Evolutionary conservation across 139 green algal species (phyloP).

Genomic region (Asterochloris sp.): DNA sequence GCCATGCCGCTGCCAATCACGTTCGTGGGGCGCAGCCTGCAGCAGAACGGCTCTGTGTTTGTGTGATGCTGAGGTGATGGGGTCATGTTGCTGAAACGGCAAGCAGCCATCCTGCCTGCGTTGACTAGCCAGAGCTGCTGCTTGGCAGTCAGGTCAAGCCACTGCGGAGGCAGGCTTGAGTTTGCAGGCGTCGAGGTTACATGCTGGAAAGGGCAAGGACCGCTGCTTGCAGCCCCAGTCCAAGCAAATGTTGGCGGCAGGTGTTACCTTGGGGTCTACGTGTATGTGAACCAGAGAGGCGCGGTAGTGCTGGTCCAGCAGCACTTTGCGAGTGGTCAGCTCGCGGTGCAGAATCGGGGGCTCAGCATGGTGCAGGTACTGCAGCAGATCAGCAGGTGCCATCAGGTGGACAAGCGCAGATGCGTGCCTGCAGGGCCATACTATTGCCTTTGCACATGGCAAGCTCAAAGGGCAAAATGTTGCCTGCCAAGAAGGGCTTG

Average conservation of each 20-base stretch:
- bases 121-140: not conserved
- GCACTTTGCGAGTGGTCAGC: not conserved
- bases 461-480: too few species aligned
- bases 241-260: too few species aligned
- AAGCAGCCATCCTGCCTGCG: not conserved
- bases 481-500: too few species aligned
- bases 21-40: not conserved
- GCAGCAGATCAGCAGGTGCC: too few species aligned
- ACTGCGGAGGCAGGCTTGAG: too few species aligned
- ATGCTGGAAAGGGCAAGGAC: not conserved
- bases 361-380: constrained; percentile 12
- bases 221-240: not conserved
- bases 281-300: constrained; percentile 5
- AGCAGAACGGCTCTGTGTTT: not conserved
- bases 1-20: not conserved
- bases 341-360: not conserved
- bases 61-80: not conserved
- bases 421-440: too few species aligned
- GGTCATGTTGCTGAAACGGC: not conserved
- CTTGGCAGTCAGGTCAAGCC: not conserved
- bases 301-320: constrained; percentile 13
- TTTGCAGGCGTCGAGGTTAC: not conserved
- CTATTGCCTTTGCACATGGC: too few species aligned
- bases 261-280: not conserved
- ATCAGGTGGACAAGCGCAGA: too few species aligned